Evolutionary conservation across 805 yeast species (phyloP).

Genomic region (Monosporozyma servazzii): DNA sequence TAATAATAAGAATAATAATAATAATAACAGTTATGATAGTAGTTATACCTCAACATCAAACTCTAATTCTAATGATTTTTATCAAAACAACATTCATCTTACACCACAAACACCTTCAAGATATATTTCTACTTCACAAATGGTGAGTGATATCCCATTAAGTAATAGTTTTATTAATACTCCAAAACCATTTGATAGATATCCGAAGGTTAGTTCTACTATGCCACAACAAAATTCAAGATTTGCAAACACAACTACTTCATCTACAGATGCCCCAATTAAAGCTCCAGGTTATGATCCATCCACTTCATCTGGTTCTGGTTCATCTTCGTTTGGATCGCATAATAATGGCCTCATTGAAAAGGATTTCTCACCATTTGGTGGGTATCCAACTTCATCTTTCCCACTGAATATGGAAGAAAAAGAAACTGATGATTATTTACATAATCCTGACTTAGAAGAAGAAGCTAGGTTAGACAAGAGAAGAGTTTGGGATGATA

Average conservation of each 20-base stretch:
- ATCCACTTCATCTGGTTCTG: not conserved
- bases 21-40: constrained; percentile 1
- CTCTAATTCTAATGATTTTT: constrained; percentile 4
- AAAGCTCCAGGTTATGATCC: constrained; percentile 1
- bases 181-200: constrained; percentile 58
- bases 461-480: constrained; percentile 81
- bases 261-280: not conserved
- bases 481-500: constrained; percentile 53
- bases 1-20: not conserved
- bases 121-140: not conserved
- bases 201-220: constrained; percentile 53
- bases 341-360: constrained; percentile 40
- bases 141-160: constrained; percentile 1
- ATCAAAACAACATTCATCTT: not conserved
- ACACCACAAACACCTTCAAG: not conserved
- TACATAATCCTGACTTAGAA: constrained; percentile 94
- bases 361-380: constrained; percentile 80
- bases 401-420: constrained; percentile 89
- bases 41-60: constrained; percentile 3
- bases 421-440: constrained; percentile 87
- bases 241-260: not conserved
- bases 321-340: constrained; percentile 15
- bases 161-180: constrained; percentile 18
- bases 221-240: constrained; percentile 3
- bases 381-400: constrained; percentile 90